Base-by-base conservation (phyloP, 306 rosid species). In the Dryas octopetala region DNA sequence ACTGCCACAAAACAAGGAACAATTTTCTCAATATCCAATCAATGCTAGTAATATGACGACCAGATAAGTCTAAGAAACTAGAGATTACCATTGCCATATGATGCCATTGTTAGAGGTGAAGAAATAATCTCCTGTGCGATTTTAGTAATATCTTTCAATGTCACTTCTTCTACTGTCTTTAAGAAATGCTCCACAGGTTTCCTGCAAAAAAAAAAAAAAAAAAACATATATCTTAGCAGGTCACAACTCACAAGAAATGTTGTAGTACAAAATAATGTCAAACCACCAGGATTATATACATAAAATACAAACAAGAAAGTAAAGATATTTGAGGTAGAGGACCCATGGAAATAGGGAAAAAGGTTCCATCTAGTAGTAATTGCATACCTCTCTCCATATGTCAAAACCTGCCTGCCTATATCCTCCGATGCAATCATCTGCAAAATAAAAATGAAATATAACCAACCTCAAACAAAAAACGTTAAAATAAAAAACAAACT, bases 31-130 rank as follows among this genome's bases (percentile, higher is more conserved):
- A 0, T 16, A 49, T 54, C 26, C 43, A 75, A 9, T 61, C 70
- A 67, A n/a, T 10, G 28, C 10, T 28, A 45, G 40, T 62, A 6
- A 60, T 2, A 19, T 23, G 26, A 54, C 53, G 3, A 58, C 68
- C 72, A 77, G 59, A 62, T 66, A 50, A 14, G 53, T 9, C 7
- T 70, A 46, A 23, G 12, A 12, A 46, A 28, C 9, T 5, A 2
- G 59, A 51, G 61, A 67, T 88, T 90, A 96, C 99, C 98, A 74
- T 90, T 89, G 62, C 98, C 99, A 66, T 82, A 90, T 9, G 99
- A 89, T 80, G 96, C 99, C 98, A 96, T 84, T 40, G 99, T 90
- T 87, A 96, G 78, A 81, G 99, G 98, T 12, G 99, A 90, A 61
- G 98, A 89, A 59, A 96, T 83, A 63, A 96, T 89, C 86, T 83